Percentiles rank a stretch among this genome's conserved stretches.
Evolutionary conservation across 148 eudicot species (phyloP).

Genomic region (Polygonum maritimum): DNA sequence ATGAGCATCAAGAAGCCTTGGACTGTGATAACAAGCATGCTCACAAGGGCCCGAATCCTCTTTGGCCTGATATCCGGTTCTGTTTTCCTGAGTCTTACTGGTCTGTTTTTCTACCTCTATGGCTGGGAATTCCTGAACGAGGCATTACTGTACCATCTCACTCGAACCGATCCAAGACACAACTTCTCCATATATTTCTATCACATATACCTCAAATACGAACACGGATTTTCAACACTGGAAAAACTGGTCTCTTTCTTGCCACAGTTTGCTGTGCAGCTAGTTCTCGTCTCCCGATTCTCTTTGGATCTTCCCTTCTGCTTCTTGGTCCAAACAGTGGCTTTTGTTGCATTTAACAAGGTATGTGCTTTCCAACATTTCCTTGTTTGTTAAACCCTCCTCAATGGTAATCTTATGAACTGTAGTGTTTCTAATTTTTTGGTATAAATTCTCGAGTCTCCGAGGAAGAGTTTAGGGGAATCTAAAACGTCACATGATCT

Average conservation of each 20-base stretch:
- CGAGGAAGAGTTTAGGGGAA: too few relatives aligned
- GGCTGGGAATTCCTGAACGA: constrained; percentile 87
- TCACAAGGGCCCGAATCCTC: constrained; percentile 47
- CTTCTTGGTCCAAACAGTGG: constrained; percentile 76
- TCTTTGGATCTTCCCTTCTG: constrained; percentile 83
- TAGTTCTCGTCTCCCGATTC: constrained; percentile 57
- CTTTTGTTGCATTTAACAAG: constrained; percentile 98
- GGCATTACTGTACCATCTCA: constrained; percentile 88
- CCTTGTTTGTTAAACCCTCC: background rate
- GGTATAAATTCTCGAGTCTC: too few relatives aligned
- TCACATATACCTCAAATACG: constrained; percentile 81
- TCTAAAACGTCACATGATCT: too few relatives aligned
- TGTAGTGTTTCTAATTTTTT: too few relatives aligned
- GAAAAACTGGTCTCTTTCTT: constrained; percentile 87
- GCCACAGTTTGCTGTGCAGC: constrained; percentile 82
- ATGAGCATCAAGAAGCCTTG: constrained; percentile 12
- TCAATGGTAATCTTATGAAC: too few relatives aligned
- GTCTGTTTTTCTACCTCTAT: constrained; percentile 62
- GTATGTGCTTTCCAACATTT: constrained; percentile 18
- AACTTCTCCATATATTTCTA: constrained; percentile 94
- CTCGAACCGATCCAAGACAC: constrained; percentile 91
- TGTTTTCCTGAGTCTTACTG: constrained; percentile 61
- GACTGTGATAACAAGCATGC: constrained; percentile 29
- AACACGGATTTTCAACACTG: constrained; percentile 42
- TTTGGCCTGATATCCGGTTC: constrained; percentile 71